Conservation (phyloP, 2,329 filamentous ascomycete genomes). For the Nakataea oryzae region DNA sequence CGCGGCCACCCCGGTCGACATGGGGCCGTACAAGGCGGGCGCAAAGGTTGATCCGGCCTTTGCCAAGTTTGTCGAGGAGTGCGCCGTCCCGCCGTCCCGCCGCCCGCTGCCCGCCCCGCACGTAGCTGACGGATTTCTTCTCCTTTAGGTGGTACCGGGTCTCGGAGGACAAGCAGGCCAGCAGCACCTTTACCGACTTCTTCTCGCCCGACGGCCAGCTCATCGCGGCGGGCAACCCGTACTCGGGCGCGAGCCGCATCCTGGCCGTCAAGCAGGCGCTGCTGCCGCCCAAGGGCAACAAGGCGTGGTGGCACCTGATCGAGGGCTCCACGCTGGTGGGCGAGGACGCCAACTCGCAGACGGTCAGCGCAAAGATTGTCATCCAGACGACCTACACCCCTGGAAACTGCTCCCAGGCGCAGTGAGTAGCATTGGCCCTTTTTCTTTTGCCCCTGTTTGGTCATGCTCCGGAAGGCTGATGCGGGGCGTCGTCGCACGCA, state of each 20-base stretch:
- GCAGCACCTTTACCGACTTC: slow-evolving; percentile 6
- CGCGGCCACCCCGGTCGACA: slow-evolving; percentile 5
- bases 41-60: slow-evolving; percentile 5
- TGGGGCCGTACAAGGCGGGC: slow-evolving; percentile 6
- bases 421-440: slow-evolving; percentile 1
- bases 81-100: too few relatives aligned
- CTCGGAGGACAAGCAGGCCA: slow-evolving; percentile 7
- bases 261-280: slow-evolving; percentile 6
- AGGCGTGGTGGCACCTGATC: slow-evolving; percentile 9
- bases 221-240: slow-evolving; percentile 3
- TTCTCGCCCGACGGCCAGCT: slow-evolving; percentile 5
- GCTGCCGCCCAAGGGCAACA: slow-evolving; percentile 7
- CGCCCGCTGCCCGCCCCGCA: neutral
- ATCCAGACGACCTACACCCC: slow-evolving; percentile 7
- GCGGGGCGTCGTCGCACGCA: neutral
- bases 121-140: neutral
- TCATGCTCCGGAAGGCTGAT: neutral
- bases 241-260: slow-evolving; percentile 1
- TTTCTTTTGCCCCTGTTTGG: neutral
- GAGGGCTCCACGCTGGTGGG: slow-evolving; percentile 5
- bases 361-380: slow-evolving; percentile 6
- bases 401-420: slow-evolving; percentile 8
- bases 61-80: slow-evolving; percentile 4
- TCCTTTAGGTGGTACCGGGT: slow-evolving; percentile 4
- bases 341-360: slow-evolving; percentile 6